Percentiles rank a stretch among this genome's conserved stretches.
Conservation (phyloP, 305 asterid genomes). For the Fraxinus dipetala region DNA sequence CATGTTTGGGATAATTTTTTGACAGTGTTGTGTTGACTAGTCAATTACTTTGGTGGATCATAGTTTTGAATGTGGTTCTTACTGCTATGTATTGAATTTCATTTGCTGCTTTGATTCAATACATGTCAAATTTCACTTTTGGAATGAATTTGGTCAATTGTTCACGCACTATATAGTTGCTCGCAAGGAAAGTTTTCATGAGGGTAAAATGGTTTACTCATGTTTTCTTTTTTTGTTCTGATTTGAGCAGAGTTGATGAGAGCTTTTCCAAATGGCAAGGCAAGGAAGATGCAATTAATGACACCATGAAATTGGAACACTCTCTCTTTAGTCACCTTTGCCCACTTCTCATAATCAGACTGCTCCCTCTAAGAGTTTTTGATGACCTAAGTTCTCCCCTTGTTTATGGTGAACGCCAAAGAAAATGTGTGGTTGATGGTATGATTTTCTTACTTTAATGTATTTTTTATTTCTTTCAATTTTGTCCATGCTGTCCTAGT, state of each 20-base stretch:
- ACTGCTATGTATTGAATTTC: not conserved
- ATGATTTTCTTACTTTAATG: conserved; percentile 24
- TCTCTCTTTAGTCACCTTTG: conserved; percentile 69
- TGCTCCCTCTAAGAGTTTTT: conserved; percentile 83
- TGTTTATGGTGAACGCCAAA: conserved; percentile 56
- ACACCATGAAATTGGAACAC: conserved; percentile 36
- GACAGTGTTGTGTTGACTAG: not conserved
- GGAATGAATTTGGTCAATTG: not conserved
- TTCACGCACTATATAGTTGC: not conserved
- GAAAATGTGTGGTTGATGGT: conserved; percentile 43
- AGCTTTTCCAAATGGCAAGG: conserved; percentile 31
- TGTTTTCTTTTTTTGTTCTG: conserved; percentile 12
- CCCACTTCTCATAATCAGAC: conserved; percentile 79
- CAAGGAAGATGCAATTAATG: conserved; percentile 32
- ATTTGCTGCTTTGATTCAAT: not conserved
- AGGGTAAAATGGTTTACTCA: not conserved
- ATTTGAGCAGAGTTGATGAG: conserved; percentile 39
- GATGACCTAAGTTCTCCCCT: conserved; percentile 60
- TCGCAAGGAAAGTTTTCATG: not conserved
- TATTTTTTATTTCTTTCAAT: not conserved
- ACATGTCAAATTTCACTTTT: conserved; percentile 3
- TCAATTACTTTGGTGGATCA: conserved; percentile 1
- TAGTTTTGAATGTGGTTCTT: not conserved
- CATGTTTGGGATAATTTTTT: not conserved
- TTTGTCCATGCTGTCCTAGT: conserved; percentile 3